These are phyloP conservation scores for Malus asiatica DNA, from an alignment of 306 rosid genomes.

Conservation along the genomic window DNA sequence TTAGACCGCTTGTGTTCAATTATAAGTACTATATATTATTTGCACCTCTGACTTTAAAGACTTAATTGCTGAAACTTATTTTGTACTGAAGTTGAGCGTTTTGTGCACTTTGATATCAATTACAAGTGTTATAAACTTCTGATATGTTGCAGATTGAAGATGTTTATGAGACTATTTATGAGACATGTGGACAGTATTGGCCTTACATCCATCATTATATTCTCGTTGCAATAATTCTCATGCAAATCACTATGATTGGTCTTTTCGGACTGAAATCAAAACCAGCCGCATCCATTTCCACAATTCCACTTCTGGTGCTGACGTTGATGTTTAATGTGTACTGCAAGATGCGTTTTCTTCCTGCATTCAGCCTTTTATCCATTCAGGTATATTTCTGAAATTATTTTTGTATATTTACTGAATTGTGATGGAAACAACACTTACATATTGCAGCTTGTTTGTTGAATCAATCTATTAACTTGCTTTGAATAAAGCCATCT, in stretches of 20 bases:
- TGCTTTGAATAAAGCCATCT: not conserved
- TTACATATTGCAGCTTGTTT: not conserved
- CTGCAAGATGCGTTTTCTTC: slow-evolving; percentile 92
- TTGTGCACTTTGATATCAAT: not conserved
- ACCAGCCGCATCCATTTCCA: slow-evolving; percentile 76
- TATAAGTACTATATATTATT: no score
- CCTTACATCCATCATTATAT: slow-evolving; percentile 77
- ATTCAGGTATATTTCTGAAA: slow-evolving; percentile 45
- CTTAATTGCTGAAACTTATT: not conserved
- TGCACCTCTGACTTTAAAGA: not conserved
- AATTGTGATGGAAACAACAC: not conserved
- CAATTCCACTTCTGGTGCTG: slow-evolving; percentile 57
- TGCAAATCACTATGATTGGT: slow-evolving; percentile 97
- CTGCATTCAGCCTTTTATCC: slow-evolving; percentile 48
- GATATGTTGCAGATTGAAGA: slow-evolving; percentile 63
- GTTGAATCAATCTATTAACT: not conserved
- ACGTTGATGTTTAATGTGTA: slow-evolving; percentile 75
- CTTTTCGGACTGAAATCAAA: slow-evolving; percentile 71
- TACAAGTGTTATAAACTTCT: not conserved
- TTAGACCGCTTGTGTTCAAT: not conserved
- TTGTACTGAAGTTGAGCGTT: not conserved
- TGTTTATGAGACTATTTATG: slow-evolving; percentile 65
- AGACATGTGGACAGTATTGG: slow-evolving; percentile 86
- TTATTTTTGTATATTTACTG: not conserved
- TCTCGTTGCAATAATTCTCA: slow-evolving; percentile 58